Evolutionary conservation across 306 rosid species (phyloP).

Genomic region (Rosa rugosa): DNA sequence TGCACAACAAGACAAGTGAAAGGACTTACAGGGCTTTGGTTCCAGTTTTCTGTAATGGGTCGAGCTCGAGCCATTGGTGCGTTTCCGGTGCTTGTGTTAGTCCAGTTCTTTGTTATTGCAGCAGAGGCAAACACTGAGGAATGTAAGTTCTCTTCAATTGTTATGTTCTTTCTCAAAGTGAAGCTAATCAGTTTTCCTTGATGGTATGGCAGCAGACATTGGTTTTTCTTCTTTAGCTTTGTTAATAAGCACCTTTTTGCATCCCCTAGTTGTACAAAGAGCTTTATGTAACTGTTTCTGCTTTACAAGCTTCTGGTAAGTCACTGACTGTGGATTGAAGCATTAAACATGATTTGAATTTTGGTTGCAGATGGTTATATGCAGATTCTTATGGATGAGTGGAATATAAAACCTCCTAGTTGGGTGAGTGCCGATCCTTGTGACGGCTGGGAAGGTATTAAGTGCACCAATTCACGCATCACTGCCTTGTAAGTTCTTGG

Average conservation of each 20-base stretch:
- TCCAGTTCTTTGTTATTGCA: neutral
- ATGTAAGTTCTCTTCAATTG: conserved; percentile 8
- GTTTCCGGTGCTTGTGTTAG: neutral
- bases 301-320: neutral
- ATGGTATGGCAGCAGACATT: neutral
- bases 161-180: neutral
- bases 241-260: neutral
- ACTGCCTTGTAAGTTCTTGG: conserved; percentile 20
- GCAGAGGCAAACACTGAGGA: conserved; percentile 3
- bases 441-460: conserved; percentile 23
- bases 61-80: neutral
- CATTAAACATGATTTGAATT: neutral
- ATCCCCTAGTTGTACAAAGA: neutral
- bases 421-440: conserved; percentile 19
- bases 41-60: conserved; percentile 6
- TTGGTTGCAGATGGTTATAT: conserved; percentile 17
- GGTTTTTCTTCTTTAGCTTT: neutral
- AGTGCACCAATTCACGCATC: conserved; percentile 7
- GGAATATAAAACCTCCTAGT: conserved; percentile 10
- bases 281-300: neutral
- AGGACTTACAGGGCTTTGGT: neutral
- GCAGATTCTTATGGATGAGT: conserved; percentile 19
- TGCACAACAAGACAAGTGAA: conserved; percentile 4
- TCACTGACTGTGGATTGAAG: neutral
- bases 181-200: neutral